Conservation (phyloP, 495 filamentous ascomycete species). For the Echria macrotheca region DNA sequence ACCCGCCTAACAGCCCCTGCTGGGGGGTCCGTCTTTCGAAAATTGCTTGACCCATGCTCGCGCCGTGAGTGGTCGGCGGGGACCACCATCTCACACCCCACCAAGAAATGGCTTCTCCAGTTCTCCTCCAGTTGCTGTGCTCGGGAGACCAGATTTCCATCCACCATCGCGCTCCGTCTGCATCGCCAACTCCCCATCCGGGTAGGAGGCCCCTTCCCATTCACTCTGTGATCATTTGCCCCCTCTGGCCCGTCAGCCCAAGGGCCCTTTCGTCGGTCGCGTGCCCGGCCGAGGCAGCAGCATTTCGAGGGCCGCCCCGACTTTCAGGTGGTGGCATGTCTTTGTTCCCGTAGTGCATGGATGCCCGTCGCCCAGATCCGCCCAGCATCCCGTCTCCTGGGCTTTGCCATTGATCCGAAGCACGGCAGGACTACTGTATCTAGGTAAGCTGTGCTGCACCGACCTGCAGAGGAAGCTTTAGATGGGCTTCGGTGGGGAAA, state of each 20-base stretch:
- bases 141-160: conserved; percentile 11
- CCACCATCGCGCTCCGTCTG: conserved; percentile 13
- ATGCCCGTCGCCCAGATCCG: too few species aligned
- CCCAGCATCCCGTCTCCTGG: too few species aligned
- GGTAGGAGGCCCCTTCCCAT: background rate
- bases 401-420: too few species aligned
- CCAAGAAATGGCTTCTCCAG: conserved; percentile 15
- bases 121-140: conserved; percentile 9
- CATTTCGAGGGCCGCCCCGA: too few species aligned
- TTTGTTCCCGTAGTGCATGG: too few species aligned
- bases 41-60: conserved; percentile 18
- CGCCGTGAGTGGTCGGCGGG: conserved; percentile 17
- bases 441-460: too few species aligned
- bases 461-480: too few species aligned
- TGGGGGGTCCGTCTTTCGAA: conserved; percentile 17
- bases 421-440: too few species aligned
- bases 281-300: too few species aligned
- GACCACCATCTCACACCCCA: conserved; percentile 24
- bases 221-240: conserved; percentile 9
- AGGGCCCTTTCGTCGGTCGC: background rate
- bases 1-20: conserved; percentile 17
- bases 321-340: too few species aligned
- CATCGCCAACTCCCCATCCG: conserved; percentile 5
- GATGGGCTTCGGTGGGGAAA: too few species aligned
- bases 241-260: conserved; percentile 8